Evolutionary conservation across 225 moss, liverwort and hornwort genomes (phyloP).

Genomic region (Bryoerythrophyllum caledonicum): DNA sequence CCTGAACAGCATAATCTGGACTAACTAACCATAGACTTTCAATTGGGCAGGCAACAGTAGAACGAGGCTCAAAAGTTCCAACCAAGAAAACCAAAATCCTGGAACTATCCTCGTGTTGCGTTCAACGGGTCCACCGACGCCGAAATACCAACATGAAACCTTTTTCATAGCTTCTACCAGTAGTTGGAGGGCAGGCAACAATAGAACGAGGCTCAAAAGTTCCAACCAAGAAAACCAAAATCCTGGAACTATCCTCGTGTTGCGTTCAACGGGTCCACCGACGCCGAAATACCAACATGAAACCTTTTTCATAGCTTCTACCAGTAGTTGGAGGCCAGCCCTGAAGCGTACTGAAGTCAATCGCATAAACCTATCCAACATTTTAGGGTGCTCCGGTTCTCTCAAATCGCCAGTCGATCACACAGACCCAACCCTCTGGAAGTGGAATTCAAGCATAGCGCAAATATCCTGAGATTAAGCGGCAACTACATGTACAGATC

Average conservation of each 20-base stretch:
- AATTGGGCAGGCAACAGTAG: constrained; percentile 60
- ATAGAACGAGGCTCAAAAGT: no score
- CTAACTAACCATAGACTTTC: constrained; percentile 65
- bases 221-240: no score
- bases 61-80: constrained; percentile 55
- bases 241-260: no score
- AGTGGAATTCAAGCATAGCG: constrained; percentile 49
- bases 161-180: constrained; percentile 40
- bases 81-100: constrained; percentile 56
- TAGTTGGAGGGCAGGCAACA: no score
- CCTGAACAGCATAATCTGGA: constrained; percentile 68
- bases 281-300: no score
- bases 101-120: constrained; percentile 51
- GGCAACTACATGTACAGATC: neutral
- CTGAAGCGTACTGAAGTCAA: constrained; percentile 61
- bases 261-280: no score
- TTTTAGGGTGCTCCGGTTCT: constrained; percentile 55
- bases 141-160: constrained; percentile 59
- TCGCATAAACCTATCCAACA: constrained; percentile 86
- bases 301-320: no score
- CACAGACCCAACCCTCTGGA: constrained; percentile 84
- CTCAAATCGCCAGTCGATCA: constrained; percentile 84
- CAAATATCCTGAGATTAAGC: neutral
- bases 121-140: constrained; percentile 81
- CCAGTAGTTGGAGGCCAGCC: constrained; percentile 77